A percentile compares a stretch with the other conserved stretches of the same genome.
Conservation (phyloP, 2,329 filamentous ascomycete genomes). For the Xylariaceae sp. region DNA sequence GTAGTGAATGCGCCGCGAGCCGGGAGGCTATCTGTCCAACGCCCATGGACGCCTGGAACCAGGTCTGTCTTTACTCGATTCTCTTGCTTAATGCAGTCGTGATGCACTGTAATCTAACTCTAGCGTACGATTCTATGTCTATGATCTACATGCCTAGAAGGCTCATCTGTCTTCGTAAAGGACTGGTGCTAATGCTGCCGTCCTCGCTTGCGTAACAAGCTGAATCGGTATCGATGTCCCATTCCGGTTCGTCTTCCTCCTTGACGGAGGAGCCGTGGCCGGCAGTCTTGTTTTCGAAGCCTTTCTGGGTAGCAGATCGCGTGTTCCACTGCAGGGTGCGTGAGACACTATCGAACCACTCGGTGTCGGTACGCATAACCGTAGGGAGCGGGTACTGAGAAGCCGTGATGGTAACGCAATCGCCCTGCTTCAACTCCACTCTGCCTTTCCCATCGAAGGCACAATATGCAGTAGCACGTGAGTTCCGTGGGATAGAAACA, state of each 20-base stretch:
- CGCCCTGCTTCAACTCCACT: constrained; percentile 87
- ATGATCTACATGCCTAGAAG: constrained; percentile 61
- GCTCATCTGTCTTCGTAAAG: constrained; percentile 73
- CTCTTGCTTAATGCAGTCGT: not conserved
- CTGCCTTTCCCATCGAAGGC: constrained; percentile 97
- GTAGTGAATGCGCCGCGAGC: too few relatives aligned
- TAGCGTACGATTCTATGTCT: constrained; percentile 18
- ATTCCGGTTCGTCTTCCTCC: constrained; percentile 64
- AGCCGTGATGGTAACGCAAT: constrained; percentile 94
- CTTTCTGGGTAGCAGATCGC: constrained; percentile 87
- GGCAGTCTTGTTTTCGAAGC: constrained; percentile 62
- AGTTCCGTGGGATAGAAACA: constrained; percentile 81
- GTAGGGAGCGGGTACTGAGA: constrained; percentile 97
- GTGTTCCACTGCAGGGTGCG: constrained; percentile 95
- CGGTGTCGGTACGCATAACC: constrained; percentile 82
- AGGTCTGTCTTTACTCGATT: not conserved
- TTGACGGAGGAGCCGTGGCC: constrained; percentile 54
- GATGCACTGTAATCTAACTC: constrained; percentile 17
- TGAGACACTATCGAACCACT: constrained; percentile 97
- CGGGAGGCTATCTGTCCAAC: too few relatives aligned
- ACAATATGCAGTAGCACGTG: constrained; percentile 91
- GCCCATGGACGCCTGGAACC: too few relatives aligned
- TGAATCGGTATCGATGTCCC: constrained; percentile 94
- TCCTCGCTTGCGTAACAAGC: constrained; percentile 74
- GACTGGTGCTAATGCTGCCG: constrained; percentile 67